Percentiles rank a stretch among this genome's conserved stretches.
Conservation (phyloP, 140 eudicot genomes). For the Cichorium intybus region DNA sequence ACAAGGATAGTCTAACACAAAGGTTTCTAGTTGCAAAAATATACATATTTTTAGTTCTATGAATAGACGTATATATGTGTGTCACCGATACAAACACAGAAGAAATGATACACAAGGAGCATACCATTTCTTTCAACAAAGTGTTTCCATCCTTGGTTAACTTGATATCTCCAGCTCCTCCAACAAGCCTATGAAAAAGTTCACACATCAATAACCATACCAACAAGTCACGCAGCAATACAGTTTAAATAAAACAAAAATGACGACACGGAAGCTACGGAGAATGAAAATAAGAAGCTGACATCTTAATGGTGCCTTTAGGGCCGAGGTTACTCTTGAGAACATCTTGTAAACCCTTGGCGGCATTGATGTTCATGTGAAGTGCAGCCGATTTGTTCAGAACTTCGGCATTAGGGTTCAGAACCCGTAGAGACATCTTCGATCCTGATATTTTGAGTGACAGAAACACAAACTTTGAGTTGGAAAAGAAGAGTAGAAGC, state of each 20-base stretch:
- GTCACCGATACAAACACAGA: background rate
- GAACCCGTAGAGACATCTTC: conserved; percentile 68
- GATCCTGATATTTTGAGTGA: conserved; percentile 15
- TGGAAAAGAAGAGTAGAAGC: background rate
- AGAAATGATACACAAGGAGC: conserved; percentile 19
- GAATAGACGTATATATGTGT: background rate
- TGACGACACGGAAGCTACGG: background rate
- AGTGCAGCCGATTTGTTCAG: conserved; percentile 95
- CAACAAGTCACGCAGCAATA: background rate
- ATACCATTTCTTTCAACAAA: conserved; percentile 87
- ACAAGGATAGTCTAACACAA: background rate
- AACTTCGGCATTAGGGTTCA: conserved; percentile 92
- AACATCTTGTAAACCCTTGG: conserved; percentile 88
- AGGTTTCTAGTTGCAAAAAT: background rate
- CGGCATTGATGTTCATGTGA: conserved; percentile 94
- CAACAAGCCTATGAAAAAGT: conserved; percentile 74
- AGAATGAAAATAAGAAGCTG: background rate
- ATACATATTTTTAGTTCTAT: conserved; percentile 1
- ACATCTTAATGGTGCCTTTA: conserved; percentile 94
- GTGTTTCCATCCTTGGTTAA: conserved; percentile 95
- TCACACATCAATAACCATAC: background rate
- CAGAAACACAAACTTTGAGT: background rate
- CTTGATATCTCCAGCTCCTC: conserved; percentile 89
- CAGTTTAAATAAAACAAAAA: background rate
- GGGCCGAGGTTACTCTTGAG: conserved; percentile 95